Conservation (phyloP, 768 basidiomycete species). For the Gymnopilus dilepis region DNA sequence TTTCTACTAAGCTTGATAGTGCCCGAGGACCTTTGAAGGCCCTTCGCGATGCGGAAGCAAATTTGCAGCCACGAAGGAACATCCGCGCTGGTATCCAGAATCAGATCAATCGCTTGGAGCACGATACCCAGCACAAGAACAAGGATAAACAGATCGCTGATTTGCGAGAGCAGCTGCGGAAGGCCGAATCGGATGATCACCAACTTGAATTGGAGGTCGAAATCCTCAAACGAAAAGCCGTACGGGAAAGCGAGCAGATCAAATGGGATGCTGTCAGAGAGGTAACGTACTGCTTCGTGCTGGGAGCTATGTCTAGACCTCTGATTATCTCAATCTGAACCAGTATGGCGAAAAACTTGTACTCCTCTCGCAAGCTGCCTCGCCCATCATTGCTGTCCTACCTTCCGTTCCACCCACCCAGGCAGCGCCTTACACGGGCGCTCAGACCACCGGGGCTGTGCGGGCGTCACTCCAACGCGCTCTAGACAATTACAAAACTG, state of each 20-base stretch:
- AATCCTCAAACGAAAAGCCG: slow-evolving; percentile 74
- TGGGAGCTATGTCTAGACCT: background rate
- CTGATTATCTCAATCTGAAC: slow-evolving; percentile 8
- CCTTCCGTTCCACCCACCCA: slow-evolving; percentile 70
- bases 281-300: slow-evolving; percentile 43
- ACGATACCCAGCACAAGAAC: slow-evolving; percentile 60
- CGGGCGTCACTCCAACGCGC: slow-evolving; percentile 80
- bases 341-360: slow-evolving; percentile 85
- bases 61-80: slow-evolving; percentile 64
- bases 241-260: slow-evolving; percentile 72
- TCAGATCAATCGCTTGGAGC: slow-evolving; percentile 70
- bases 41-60: slow-evolving; percentile 72
- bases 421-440: slow-evolving; percentile 62
- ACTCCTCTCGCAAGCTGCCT: slow-evolving; percentile 73
- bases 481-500: slow-evolving; percentile 78
- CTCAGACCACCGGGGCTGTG: slow-evolving; percentile 65
- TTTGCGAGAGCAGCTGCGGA: slow-evolving; percentile 69
- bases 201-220: slow-evolving; percentile 72
- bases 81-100: slow-evolving; percentile 58
- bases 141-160: slow-evolving; percentile 73
- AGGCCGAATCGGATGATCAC: slow-evolving; percentile 67
- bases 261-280: slow-evolving; percentile 87
- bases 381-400: slow-evolving; percentile 63
- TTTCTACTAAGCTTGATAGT: slow-evolving; percentile 65
- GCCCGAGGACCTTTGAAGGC: slow-evolving; percentile 73